Conservation (phyloP, 495 filamentous ascomycete genomes). For the Lophium mytilinum region DNA sequence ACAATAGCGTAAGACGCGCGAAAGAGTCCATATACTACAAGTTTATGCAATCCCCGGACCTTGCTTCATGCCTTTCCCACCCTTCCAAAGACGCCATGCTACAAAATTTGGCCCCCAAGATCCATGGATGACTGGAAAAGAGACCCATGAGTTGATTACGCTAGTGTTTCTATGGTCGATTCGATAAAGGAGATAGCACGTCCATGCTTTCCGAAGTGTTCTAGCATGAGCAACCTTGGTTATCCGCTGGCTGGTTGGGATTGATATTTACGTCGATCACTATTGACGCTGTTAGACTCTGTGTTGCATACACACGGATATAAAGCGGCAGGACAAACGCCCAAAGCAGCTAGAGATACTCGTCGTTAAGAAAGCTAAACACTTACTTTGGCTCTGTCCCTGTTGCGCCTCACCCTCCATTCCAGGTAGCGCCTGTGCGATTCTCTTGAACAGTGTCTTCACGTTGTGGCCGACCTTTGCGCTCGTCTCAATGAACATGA, state of each 20-base stretch:
- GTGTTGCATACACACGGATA: too few species aligned
- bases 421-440: conserved; percentile 93
- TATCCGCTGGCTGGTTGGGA: conserved; percentile 55
- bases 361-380: background rate
- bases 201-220: background rate
- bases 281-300: conserved; percentile 24
- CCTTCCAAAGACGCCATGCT: conserved; percentile 24
- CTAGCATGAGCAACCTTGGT: conserved; percentile 78
- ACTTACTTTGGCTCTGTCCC: conserved; percentile 38
- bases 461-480: conserved; percentile 98
- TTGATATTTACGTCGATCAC: conserved; percentile 96
- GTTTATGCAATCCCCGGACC: conserved; percentile 6
- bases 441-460: conserved; percentile 90
- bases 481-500: conserved; percentile 98
- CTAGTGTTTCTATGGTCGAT: conserved; percentile 13
- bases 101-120: conserved; percentile 9
- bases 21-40: conserved; percentile 23
- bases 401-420: conserved; percentile 67
- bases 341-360: too few species aligned
- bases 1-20: background rate
- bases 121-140: background rate
- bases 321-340: too few species aligned
- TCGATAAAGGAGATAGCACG: background rate
- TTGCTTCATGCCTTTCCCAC: conserved; percentile 8
- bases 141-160: conserved; percentile 18